phyloP scores from a whole-genome alignment of 345 rosid genomes.

The Isatis tinctoria region DNA sequence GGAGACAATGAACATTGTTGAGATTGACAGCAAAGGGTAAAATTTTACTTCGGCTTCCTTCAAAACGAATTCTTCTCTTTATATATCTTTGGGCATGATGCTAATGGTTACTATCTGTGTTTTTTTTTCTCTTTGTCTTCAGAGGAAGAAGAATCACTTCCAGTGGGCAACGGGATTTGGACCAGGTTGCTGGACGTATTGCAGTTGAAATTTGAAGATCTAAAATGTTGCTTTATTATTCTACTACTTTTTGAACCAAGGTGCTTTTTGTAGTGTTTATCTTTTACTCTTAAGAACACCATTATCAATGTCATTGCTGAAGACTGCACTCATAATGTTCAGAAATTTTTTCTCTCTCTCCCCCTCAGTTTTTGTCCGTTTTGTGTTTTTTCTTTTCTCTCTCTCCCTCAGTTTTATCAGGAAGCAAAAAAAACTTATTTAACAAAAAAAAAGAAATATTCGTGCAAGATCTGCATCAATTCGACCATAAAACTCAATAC shows the following conservation, averaged over 20 bases:
- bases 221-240: constrained; percentile 5
- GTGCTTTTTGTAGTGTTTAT: constrained; percentile 12
- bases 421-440: constrained; percentile 51
- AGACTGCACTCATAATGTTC: constrained; percentile 18
- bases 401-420: constrained; percentile 27
- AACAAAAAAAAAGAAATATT: constrained; percentile 30
- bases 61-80: background rate
- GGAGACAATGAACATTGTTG: constrained; percentile 62
- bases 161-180: constrained; percentile 81
- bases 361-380: too few relatives aligned
- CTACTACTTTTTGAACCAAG: constrained; percentile 16
- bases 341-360: background rate
- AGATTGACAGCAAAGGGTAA: constrained; percentile 65
- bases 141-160: constrained; percentile 90
- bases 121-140: background rate
- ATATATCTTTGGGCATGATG: background rate
- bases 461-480: constrained; percentile 37
- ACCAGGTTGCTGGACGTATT: constrained; percentile 84
- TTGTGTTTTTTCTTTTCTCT: constrained; percentile 21
- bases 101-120: background rate
- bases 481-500: constrained; percentile 18
- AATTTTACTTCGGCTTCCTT: background rate
- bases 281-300: background rate
- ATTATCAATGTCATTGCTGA: constrained; percentile 10
- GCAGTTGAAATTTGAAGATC: constrained; percentile 44